phyloP scores from a whole-genome alignment of 306 rosid genomes.

The Fragaria vesca region DNA sequence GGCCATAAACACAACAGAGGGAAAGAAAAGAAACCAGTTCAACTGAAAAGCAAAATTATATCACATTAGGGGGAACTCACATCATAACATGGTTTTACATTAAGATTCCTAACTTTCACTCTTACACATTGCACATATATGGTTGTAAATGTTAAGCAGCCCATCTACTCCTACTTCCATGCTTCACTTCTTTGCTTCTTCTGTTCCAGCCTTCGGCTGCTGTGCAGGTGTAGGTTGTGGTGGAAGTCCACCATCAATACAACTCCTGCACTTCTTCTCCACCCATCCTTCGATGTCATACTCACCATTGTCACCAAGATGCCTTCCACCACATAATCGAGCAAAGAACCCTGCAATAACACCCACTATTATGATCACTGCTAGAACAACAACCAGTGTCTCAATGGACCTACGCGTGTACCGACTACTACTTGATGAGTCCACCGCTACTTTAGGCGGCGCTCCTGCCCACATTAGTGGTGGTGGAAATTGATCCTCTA shows the following conservation, averaged over 20 bases:
- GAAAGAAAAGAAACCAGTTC: not conserved
- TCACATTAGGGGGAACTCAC: constrained; percentile 2
- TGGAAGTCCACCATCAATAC: constrained; percentile 70
- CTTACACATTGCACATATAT: not conserved
- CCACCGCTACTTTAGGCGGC: constrained; percentile 15
- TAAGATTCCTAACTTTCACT: not conserved
- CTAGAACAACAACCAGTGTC: constrained; percentile 73
- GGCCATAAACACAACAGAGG: not conserved
- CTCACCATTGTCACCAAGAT: constrained; percentile 62
- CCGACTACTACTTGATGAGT: constrained; percentile 25
- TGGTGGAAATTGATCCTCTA: constrained; percentile 38
- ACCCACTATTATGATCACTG: constrained; percentile 65
- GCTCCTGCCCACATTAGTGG: not conserved
- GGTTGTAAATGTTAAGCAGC: not conserved
- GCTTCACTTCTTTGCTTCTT: constrained; percentile 46
- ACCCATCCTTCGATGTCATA: constrained; percentile 90
- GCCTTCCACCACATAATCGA: constrained; percentile 76
- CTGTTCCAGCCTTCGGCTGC: constrained; percentile 43
- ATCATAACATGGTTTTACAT: not conserved
- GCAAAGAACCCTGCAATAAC: constrained; percentile 76
- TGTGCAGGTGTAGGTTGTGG: constrained; percentile 22
- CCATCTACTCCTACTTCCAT: not conserved
- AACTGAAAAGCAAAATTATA: not conserved
- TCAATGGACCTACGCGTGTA: constrained; percentile 62
- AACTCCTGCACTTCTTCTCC: constrained; percentile 71